Evolutionary conservation across 352 stramenopile species (phyloP), one percentile per base, ranked within the genome.

Genomic region (Blastocystis sp.): DNA sequence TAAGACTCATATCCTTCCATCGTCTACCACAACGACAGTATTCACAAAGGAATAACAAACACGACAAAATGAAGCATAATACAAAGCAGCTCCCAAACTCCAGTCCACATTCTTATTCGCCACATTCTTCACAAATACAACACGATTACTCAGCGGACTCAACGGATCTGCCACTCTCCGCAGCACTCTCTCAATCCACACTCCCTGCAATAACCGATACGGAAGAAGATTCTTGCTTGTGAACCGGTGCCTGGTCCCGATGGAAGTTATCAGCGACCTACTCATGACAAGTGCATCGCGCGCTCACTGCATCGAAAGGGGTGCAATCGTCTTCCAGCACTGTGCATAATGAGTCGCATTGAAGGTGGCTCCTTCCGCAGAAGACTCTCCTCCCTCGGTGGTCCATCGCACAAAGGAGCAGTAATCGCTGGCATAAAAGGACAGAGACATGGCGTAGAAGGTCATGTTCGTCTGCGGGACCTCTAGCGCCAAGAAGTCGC

Each of bases 371-470:
- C 60, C 37, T 12, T 85, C 60, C 33, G 74, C 50, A 70, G 45
- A 69, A 4, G 19, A 21, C 24, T 10, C 13, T 50, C 74, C 74
- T 50, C 26, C 39, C 12, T 41, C 50, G 16, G 4, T 55, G n/a
- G 9, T 31, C 19, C n/a, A 26, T 29, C 41, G n/a, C 13, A 69
- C 51, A 70, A 85, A 85, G 55, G 45, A 29, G 41, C 65, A 50
- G 31, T 70, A 85, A 31, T 85, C 74, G 33, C 50, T 59, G 35
- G 66, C 74, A 29, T 85, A 85, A 69, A 85, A 85, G 10, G 70
- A 31, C 24, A 85, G 61, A 10, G 74, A 85, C 74, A 85, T 85
- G 31, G 51, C 74, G 41, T 60, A 85, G 24, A 78, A 78, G 2
- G 26, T 24, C 41, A n/a, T 78, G 26, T 55, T 35, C 37, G 12